Evolutionary conservation across 73 alveolate genomes (phyloP).

Genomic region (Paramecium primaurelia): DNA sequence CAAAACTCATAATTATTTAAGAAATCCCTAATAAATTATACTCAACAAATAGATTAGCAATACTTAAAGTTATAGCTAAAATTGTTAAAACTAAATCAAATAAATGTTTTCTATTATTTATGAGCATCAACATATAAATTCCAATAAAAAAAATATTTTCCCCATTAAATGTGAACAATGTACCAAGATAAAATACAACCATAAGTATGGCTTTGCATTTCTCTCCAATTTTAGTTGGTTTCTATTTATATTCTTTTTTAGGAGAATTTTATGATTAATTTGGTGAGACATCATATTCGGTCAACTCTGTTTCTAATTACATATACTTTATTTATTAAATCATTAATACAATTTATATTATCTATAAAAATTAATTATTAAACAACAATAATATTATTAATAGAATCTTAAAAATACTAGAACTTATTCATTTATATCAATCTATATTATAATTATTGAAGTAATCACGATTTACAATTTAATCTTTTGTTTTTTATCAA

Average conservation of each 20-base stretch:
- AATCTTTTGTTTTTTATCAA: too few species aligned
- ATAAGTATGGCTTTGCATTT: neutral
- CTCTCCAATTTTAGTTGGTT: neutral
- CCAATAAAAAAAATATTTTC: neutral
- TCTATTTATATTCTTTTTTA: neutral
- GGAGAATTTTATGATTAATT: neutral
- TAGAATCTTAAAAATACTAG: neutral
- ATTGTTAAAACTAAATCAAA: neutral
- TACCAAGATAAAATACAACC: neutral
- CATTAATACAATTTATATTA: neutral
- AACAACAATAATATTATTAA: neutral
- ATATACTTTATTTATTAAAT: constrained; percentile 10
- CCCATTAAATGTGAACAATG: neutral
- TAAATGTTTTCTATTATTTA: neutral
- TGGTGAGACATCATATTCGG: neutral
- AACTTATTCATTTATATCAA: too few species aligned
- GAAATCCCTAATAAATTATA: neutral
- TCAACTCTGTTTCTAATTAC: constrained; percentile 10
- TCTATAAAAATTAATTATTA: neutral
- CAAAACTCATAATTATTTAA: neutral
- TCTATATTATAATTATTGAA: too few species aligned
- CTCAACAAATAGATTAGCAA: neutral
- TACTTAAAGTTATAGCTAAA: neutral
- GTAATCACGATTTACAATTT: too few species aligned
- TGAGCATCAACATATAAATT: neutral